These are phyloP conservation scores for Zoysia pacifica DNA, from an alignment of 176 grass and related monocot species.

Conservation along the genomic window DNA sequence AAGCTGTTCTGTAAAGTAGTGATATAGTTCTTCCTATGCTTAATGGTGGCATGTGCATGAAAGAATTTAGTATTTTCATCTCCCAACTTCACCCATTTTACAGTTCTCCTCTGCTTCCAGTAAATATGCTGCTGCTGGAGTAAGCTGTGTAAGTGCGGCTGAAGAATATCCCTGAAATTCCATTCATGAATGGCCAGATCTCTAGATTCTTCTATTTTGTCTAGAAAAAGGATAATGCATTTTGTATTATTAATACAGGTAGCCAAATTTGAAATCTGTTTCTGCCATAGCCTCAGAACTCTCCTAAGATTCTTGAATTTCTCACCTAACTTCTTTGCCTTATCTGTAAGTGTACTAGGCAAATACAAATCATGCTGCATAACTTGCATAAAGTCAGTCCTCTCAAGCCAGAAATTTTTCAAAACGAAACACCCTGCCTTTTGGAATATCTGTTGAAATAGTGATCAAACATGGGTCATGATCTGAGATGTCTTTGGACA, in stretches of 20 bases:
- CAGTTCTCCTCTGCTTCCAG: not conserved
- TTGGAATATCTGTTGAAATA: too few relatives aligned
- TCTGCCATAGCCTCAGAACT: not conserved
- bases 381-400: not conserved
- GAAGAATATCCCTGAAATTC: not conserved
- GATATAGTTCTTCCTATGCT: not conserved
- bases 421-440: too few relatives aligned
- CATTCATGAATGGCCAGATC: not conserved
- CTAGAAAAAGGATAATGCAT: fast-evolving
- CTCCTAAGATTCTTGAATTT: not conserved
- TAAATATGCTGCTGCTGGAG: not conserved
- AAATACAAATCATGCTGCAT: not conserved
- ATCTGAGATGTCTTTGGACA: not conserved
- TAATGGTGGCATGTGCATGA: not conserved
- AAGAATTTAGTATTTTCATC: not conserved
- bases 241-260: fast-evolving
- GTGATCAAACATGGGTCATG: not conserved
- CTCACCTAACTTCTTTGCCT: not conserved
- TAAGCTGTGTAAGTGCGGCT: fast-evolving
- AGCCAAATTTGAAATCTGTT: not conserved
- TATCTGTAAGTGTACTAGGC: not conserved
- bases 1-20: too few relatives aligned
- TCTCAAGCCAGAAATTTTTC: not conserved
- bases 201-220: not conserved
- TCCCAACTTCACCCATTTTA: not conserved